Evolutionary conservation across 2,329 filamentous ascomycete species (phyloP).

Genomic region (Paecilomyces dactylethromorphus): DNA sequence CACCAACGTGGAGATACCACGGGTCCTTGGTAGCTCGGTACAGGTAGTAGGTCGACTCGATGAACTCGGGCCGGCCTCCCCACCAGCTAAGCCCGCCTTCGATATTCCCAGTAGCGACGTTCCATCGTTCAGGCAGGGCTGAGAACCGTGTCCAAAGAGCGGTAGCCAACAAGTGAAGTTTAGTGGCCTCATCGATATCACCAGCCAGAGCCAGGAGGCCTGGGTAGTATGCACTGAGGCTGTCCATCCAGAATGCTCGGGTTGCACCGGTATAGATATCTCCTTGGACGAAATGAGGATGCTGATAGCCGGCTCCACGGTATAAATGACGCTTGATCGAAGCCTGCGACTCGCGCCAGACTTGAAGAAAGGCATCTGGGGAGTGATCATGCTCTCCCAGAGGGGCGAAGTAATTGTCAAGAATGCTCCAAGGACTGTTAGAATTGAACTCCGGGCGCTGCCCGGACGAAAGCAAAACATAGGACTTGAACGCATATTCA

Average conservation of each 20-base stretch:
- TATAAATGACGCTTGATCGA: slow-evolving; percentile 91
- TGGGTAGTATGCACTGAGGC: slow-evolving; percentile 89
- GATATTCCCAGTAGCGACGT: slow-evolving; percentile 72
- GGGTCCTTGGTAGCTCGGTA: slow-evolving; percentile 89
- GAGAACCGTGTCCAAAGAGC: slow-evolving; percentile 92
- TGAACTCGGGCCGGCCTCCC: slow-evolving; percentile 91
- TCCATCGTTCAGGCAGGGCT: slow-evolving; percentile 93
- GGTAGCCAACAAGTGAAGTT: slow-evolving; percentile 83
- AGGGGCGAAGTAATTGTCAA: slow-evolving; percentile 60
- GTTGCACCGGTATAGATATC: slow-evolving; percentile 83
- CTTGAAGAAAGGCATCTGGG: slow-evolving; percentile 69
- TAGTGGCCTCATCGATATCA: slow-evolving; percentile 82
- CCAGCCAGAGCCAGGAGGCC: slow-evolving; percentile 80
- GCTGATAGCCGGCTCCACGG: slow-evolving; percentile 64
- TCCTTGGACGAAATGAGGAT: slow-evolving; percentile 88
- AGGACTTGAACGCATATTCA: slow-evolving; percentile 92
- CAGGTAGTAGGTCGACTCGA: slow-evolving; percentile 94
- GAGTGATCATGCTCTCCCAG: slow-evolving; percentile 62
- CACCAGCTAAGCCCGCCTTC: slow-evolving; percentile 90
- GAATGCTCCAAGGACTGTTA: slow-evolving; percentile 40
- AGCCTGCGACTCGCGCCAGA: slow-evolving; percentile 79
- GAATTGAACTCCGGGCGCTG: slow-evolving; percentile 28
- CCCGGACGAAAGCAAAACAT: slow-evolving; percentile 79
- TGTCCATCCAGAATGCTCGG: slow-evolving; percentile 91
- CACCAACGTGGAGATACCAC: slow-evolving; percentile 92